Base-by-base conservation (phyloP, 2,329 filamentous ascomycete species). In the Furcasterigmium sp. region DNA sequence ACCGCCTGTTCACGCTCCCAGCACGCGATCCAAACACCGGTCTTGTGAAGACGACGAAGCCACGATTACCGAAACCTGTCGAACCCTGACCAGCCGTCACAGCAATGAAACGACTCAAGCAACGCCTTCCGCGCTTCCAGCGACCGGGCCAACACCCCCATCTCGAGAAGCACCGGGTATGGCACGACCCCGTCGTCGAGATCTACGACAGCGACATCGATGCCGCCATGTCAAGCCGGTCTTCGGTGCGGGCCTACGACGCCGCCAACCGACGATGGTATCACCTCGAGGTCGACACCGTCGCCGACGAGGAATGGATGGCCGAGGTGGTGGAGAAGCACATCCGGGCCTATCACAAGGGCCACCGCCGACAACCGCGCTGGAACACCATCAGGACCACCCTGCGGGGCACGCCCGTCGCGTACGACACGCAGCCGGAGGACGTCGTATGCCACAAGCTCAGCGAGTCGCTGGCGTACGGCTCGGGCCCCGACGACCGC, bases 211-310 rank as follows among this genome's bases (percentile, higher is more conserved):
- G 42, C 44, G 39, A 41, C 26, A 41, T 32, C n/a, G 32, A 35
- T 6, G 2, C 32, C 7, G 21, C 41, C 14, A 45, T 39, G 1
- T 30, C 39, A 10, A 39, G 41, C 37, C 19, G 19, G 11, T 48
- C 35, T 25, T 41, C 44, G 18, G 46, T 45, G 21, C 39, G 21
- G 10, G 46, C 28, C 18, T 51, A 51, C 37, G 49, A 49, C 34
- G 37, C 46, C n/a, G 49, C 49, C 21, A 51, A 51, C 42, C 42
- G 49, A n/a, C 46, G 46, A 23, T 51, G 49, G 49, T 51, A 51
- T 40, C 37, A 42, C n/a, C 37, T 51, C 15, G 34, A 49, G 9
- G 42, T 49, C 18, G 49, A 51, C 15, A 32, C 41, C n/a, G 40
- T 41, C 9, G 34, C 17, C 13, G 44, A 44, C 26, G 43, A 41